phyloP scores from a whole-genome alignment of 2,329 filamentous ascomycete genomes.

The Aureobasidium sp. region DNA sequence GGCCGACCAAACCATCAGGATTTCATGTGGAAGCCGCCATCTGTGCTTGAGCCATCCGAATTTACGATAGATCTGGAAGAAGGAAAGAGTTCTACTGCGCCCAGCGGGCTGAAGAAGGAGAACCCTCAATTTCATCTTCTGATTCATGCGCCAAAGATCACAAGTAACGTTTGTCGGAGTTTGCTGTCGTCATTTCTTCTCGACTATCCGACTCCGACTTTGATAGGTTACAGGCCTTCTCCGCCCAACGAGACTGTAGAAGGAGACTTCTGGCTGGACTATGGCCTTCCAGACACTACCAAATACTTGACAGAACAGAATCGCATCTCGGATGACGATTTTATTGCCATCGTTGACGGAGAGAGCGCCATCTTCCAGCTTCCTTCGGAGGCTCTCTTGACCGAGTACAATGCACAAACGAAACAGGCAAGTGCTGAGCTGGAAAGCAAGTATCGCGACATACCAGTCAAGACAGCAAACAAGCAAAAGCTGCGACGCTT shows the following conservation, averaged over 20 bases:
- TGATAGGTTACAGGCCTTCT: constrained; percentile 1
- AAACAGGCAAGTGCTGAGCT: background rate
- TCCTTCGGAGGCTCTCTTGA: constrained; percentile 1
- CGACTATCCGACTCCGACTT: constrained; percentile 11
- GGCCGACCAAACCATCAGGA: background rate
- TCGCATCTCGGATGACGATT: background rate
- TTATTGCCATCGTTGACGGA: constrained; percentile 8
- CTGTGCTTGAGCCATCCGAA: background rate
- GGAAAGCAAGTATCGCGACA: background rate
- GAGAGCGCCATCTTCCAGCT: constrained; percentile 11
- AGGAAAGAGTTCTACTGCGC: background rate
- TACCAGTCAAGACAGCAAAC: background rate
- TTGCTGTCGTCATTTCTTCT: constrained; percentile 5
- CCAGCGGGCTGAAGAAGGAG: constrained; percentile 7
- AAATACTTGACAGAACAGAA: background rate
- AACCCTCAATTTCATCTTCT: constrained; percentile 14
- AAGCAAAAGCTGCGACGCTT: constrained; percentile 11
- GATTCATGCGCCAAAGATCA: constrained; percentile 13
- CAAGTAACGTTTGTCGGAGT: constrained; percentile 8
- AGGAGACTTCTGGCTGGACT: constrained; percentile 12
- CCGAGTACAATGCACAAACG: constrained; percentile 1
- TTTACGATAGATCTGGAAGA: constrained; percentile 3
- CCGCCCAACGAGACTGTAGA: background rate
- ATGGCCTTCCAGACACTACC: constrained; percentile 2
- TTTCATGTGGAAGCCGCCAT: constrained; percentile 9